Percentiles rank a stretch among this genome's conserved stretches.
Evolutionary conservation across 2,329 filamentous ascomycete genomes (phyloP).

Genomic region (Curvularia sp.): DNA sequence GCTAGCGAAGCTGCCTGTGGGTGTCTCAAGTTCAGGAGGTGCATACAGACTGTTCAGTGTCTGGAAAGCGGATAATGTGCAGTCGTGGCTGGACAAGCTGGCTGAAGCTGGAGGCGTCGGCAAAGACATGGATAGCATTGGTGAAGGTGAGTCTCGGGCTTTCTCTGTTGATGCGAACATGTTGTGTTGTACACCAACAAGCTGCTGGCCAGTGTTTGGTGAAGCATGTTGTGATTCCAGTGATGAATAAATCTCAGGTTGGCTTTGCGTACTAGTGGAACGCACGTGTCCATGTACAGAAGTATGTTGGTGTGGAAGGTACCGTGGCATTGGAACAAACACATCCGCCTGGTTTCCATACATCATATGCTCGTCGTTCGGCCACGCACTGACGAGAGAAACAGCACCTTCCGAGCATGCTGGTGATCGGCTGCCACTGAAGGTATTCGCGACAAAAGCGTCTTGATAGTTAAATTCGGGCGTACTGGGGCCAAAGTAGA

Average conservation of each 20-base stretch:
- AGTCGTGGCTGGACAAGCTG: conserved; percentile 41
- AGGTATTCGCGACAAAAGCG: conserved; percentile 37
- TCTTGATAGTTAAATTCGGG: conserved; percentile 48
- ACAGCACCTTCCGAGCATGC: conserved; percentile 41
- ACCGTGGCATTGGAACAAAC: conserved; percentile 39
- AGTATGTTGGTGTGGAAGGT: conserved; percentile 28
- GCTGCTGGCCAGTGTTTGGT: conserved; percentile 35
- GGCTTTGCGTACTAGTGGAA: conserved; percentile 41
- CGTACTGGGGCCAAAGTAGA: conserved; percentile 46
- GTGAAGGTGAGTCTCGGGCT: conserved; percentile 33
- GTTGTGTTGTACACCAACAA: conserved; percentile 35
- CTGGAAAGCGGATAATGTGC: conserved; percentile 48
- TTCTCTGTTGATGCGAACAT: conserved; percentile 34
- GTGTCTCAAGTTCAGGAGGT: conserved; percentile 37
- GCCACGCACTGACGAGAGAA: conserved; percentile 40
- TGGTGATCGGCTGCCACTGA: conserved; percentile 46
- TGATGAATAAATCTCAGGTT: conserved; percentile 41
- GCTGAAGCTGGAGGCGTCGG: conserved; percentile 37
- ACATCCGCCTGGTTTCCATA: conserved; percentile 39
- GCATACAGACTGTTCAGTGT: conserved; percentile 46
- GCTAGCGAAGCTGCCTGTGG: conserved; percentile 38
- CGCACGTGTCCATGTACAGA: conserved; percentile 37
- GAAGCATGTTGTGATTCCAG: conserved; percentile 37
- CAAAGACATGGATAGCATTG: conserved; percentile 39
- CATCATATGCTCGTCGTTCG: conserved; percentile 45